Base-by-base conservation (phyloP, 2,329 filamentous ascomycete genomes). In the Alternaria triticimaculans region DNA sequence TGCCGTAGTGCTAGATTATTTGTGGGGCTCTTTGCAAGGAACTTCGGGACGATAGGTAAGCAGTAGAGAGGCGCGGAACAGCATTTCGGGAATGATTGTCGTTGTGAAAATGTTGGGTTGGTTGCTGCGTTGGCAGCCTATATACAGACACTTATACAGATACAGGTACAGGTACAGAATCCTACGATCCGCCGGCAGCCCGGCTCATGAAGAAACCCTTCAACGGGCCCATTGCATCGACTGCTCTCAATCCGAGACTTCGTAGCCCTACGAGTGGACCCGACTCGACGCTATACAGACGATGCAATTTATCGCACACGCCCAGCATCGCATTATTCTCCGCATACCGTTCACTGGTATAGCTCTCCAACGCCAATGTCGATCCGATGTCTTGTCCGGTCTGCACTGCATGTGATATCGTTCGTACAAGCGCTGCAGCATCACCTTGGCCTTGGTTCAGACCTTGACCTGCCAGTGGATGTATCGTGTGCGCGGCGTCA, bases 361-460 rank as follows among this genome's bases (percentile, higher is more conserved):
- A 99, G 15, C 87, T 81, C 78, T 97, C 94, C 25, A 99, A 84
- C 5, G 91, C 90, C 79, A 96, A 86, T 37, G 87, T 83, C 18
- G 89, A 88, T 23, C 96, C 96, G 30, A 98, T 87, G 75, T 99
- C 96, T 84, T 94, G 92, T 1, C 96, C 96, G 67, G 96, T 92
- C 46, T 85, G 83, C 18, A 96, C 90, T 4, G 93, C 92, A 69
- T 90, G 90, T 64, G 89, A 88, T 55, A 99, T 91, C 1, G 89
- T 89, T 66, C 86, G 86, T 7, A 90, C 89, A 0, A 99, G 87
- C 57, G 91, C 91, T 72, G 93, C 90, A 1, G 96, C 92, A 77
- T 99, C 96, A 18, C 89, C 94, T 67, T 98, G 90, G 2, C 96
- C 96, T 73, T 96, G 92, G 76, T 99, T 99, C 14, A 99, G 85